phyloP scores from a whole-genome alignment of 208 protist genomes.

The Acanthamoeba rhysodes region DNA sequence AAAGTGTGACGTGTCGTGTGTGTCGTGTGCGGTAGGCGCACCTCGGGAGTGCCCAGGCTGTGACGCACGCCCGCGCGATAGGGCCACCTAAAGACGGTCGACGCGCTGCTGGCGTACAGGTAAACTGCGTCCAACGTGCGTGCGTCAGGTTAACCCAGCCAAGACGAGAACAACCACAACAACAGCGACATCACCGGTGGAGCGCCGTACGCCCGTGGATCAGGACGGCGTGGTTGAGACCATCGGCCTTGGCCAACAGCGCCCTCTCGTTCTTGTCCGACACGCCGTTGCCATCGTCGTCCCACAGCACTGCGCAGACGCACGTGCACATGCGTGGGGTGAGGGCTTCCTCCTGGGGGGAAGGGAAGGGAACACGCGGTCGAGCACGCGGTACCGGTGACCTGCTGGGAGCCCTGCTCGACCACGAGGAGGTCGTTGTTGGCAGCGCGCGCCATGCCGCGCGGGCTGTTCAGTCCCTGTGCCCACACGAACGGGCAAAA shows the following conservation, averaged over 20 bases:
- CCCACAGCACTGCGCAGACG: constrained; percentile 56
- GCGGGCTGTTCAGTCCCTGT: neutral
- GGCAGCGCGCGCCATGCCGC: constrained; percentile 21
- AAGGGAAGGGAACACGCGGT: no score
- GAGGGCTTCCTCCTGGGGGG: no score
- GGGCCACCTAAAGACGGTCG: constrained; percentile 55
- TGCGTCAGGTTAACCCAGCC: neutral
- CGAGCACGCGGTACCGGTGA: constrained; percentile 21
- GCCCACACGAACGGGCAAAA: constrained; percentile 69
- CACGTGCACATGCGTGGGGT: no score
- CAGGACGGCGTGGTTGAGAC: constrained; percentile 51
- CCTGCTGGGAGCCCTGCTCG: neutral
- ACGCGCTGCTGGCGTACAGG: constrained; percentile 63
- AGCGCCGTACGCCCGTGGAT: neutral
- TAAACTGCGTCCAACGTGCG: neutral
- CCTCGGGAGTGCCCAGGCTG: constrained; percentile 17
- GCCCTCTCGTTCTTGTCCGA: constrained; percentile 45
- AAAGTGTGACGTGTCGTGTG: no score
- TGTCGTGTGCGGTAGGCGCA: neutral
- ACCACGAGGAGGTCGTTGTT: constrained; percentile 71
- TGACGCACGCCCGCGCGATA: constrained; percentile 8
- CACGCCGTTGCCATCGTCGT: constrained; percentile 51
- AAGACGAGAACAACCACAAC: no score
- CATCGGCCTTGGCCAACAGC: constrained; percentile 5
- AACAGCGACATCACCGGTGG: no score